phyloP scores from a whole-genome alignment of 2,329 filamentous ascomycete genomes.

The Taxawa tesnikishii region DNA sequence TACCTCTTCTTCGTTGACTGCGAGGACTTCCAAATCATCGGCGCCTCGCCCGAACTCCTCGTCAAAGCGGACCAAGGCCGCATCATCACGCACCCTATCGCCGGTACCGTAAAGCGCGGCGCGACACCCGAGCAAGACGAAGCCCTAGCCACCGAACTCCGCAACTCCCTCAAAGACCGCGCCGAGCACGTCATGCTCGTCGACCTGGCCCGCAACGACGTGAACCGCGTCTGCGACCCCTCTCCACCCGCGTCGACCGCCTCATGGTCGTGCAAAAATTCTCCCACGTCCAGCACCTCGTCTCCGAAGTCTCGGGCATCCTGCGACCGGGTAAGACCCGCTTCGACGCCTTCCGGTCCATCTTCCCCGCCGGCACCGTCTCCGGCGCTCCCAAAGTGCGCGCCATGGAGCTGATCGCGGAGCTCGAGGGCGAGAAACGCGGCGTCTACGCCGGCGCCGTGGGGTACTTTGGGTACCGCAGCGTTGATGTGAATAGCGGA shows the following conservation, averaged over 20 bases:
- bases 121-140: slow-evolving; percentile 71
- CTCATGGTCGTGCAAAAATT: slow-evolving; percentile 93
- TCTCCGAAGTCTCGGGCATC: slow-evolving; percentile 90
- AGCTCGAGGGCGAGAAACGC: slow-evolving; percentile 85
- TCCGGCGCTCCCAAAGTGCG: slow-evolving; percentile 90
- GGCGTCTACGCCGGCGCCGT: slow-evolving; percentile 94
- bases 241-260: slow-evolving; percentile 79
- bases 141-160: slow-evolving; percentile 62
- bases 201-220: slow-evolving; percentile 88
- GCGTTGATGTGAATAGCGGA: slow-evolving; percentile 47
- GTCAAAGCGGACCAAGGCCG: slow-evolving; percentile 80
- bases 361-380: slow-evolving; percentile 94
- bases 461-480: slow-evolving; percentile 87
- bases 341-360: slow-evolving; percentile 86
- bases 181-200: slow-evolving; percentile 97
- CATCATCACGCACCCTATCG: slow-evolving; percentile 93
- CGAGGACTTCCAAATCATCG: slow-evolving; percentile 84
- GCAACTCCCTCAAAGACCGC: slow-evolving; percentile 75
- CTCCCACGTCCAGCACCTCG: slow-evolving; percentile 93
- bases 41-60: slow-evolving; percentile 85
- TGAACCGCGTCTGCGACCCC: slow-evolving; percentile 93
- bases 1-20: slow-evolving; percentile 97
- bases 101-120: slow-evolving; percentile 85
- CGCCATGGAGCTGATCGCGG: slow-evolving; percentile 94
- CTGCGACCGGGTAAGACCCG: slow-evolving; percentile 71